phyloP scores from a whole-genome alignment of 164 flowering plant genomes.

The Magnolia kwangsiensis region DNA sequence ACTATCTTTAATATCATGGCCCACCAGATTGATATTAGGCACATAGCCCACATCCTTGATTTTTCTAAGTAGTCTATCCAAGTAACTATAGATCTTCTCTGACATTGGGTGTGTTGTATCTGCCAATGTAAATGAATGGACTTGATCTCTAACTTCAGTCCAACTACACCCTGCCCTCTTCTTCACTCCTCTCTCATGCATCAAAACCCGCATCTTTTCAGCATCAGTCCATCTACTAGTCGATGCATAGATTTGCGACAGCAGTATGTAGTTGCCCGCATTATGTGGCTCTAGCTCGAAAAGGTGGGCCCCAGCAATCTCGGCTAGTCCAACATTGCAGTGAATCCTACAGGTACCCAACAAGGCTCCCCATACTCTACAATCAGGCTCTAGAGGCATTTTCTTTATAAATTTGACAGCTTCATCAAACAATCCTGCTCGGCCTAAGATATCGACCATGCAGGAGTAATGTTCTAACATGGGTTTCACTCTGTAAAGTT shows the following conservation, averaged over 20 bases:
- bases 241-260: conserved; percentile 57
- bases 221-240: conserved; percentile 64
- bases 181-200: conserved; percentile 50
- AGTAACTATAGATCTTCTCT: conserved; percentile 44
- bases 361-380: conserved; percentile 64
- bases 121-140: conserved; percentile 60
- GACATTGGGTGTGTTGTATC: conserved; percentile 50
- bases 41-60: conserved; percentile 44
- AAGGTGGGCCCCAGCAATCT: conserved; percentile 32
- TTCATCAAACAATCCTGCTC: conserved; percentile 57
- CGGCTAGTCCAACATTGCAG: conserved; percentile 40
- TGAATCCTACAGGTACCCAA: conserved; percentile 55
- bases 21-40: conserved; percentile 11
- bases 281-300: conserved; percentile 55
- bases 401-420: conserved; percentile 39
- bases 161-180: conserved; percentile 61
- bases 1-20: background rate
- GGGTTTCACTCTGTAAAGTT: conserved; percentile 40
- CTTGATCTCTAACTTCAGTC: conserved; percentile 49
- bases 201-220: conserved; percentile 43
- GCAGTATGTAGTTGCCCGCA: conserved; percentile 45
- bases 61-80: conserved; percentile 40
- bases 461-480: conserved; percentile 59
- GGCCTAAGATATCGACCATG: conserved; percentile 54
- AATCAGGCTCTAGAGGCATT: conserved; percentile 58